A percentile compares a stretch with the other conserved stretches of the same genome.
Conservation (phyloP, 169 alveolate genomes). For the Plasmodium adleri region DNA sequence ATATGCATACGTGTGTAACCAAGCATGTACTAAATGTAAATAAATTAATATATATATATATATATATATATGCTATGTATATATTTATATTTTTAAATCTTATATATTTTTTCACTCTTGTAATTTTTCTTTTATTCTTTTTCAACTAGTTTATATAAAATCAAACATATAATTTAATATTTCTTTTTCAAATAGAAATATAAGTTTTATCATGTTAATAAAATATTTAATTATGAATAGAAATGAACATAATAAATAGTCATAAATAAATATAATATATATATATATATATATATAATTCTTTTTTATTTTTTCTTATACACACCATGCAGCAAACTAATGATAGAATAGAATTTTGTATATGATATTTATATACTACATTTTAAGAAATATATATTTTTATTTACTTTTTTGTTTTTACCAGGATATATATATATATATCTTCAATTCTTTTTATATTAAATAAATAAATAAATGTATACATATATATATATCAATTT, state of each 20-base stretch:
- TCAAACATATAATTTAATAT: constrained; percentile 12
- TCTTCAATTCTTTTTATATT: too few species aligned
- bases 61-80: background rate
- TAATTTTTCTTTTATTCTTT: background rate
- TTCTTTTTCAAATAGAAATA: constrained; percentile 38
- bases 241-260: constrained; percentile 17
- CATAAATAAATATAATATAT: too few species aligned
- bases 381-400: constrained; percentile 30
- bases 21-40: constrained; percentile 9
- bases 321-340: constrained; percentile 54
- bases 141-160: constrained; percentile 6
- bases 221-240: constrained; percentile 15
- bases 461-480: background rate
- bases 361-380: constrained; percentile 14
- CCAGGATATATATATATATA: too few species aligned
- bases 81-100: too few species aligned
- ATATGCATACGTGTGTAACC: background rate
- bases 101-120: background rate
- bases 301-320: background rate
- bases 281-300: constrained; percentile 3
- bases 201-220: background rate
- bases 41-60: too few species aligned
- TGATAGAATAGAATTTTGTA: constrained; percentile 22
- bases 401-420: constrained; percentile 9
- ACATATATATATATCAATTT: background rate